These are phyloP conservation scores for Iberis pinnata DNA, from an alignment of 345 rosid genomes.

Conservation along the genomic window DNA sequence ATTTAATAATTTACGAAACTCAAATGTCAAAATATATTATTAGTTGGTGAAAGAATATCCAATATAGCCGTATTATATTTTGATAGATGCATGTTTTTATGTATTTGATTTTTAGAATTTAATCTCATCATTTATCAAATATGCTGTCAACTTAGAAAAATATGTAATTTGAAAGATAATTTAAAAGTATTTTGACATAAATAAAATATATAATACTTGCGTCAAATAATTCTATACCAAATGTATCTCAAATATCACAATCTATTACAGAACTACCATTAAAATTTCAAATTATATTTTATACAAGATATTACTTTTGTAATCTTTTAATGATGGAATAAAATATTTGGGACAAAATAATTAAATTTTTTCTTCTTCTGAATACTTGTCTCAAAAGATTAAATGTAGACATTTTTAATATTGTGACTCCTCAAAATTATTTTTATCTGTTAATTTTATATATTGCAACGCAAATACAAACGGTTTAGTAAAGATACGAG, in stretches of 20 bases:
- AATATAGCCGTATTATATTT: conserved; percentile 8
- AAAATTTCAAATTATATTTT: no score
- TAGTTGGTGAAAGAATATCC: conserved; percentile 17
- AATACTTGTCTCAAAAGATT: no score
- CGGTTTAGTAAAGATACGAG: no score
- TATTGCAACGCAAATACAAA: no score
- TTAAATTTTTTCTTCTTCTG: no score
- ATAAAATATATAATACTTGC: background rate
- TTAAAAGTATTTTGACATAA: background rate
- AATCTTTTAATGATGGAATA: no score
- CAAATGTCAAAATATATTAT: conserved; percentile 13
- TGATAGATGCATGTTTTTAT: conserved; percentile 6
- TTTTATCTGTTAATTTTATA: no score
- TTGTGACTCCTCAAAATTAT: no score
- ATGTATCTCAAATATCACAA: background rate
- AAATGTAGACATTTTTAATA: no score
- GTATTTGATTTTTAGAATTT: conserved; percentile 8
- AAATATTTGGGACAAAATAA: no score
- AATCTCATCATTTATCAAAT: background rate
- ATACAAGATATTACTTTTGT: no score
- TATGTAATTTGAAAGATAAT: background rate
- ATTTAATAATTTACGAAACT: conserved; percentile 7
- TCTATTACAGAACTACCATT: background rate
- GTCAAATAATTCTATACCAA: background rate
- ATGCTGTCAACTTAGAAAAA: conserved; percentile 4